Percentiles rank a stretch among this genome's conserved stretches.
phyloP scores from a whole-genome alignment of 2,329 filamentous ascomycete species.

The Metarhizium guizhouense region DNA sequence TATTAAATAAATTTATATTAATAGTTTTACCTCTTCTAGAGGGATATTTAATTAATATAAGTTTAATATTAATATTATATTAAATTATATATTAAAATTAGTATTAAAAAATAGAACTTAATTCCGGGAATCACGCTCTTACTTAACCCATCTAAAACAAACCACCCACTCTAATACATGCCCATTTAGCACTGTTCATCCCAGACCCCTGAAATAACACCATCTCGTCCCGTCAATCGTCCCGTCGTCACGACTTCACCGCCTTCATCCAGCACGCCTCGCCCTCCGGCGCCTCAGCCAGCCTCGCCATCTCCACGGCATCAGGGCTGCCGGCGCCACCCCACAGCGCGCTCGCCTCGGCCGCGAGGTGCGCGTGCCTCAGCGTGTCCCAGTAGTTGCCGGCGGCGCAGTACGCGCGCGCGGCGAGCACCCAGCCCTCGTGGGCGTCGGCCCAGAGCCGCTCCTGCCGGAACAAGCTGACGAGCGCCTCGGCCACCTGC shows the following conservation, averaged over 20 bases:
- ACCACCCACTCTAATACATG: too few relatives aligned
- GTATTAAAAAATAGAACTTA: too few relatives aligned
- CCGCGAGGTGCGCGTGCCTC: constrained; percentile 27
- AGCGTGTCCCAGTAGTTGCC: constrained; percentile 30
- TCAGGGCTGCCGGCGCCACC: constrained; percentile 1
- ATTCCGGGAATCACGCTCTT: too few relatives aligned
- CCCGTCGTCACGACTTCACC: not conserved
- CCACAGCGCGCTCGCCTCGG: constrained; percentile 24
- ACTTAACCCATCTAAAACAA: too few relatives aligned
- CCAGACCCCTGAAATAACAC: too few relatives aligned
- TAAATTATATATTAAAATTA: too few relatives aligned
- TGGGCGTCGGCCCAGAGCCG: constrained; percentile 22
- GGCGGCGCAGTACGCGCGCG: constrained; percentile 28
- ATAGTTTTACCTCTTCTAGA: too few relatives aligned
- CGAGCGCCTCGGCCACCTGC: constrained; percentile 28
- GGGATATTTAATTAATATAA: too few relatives aligned
- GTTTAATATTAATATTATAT: too few relatives aligned
- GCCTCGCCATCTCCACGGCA: not conserved
- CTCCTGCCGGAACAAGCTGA: constrained; percentile 32
- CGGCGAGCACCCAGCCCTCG: constrained; percentile 28
- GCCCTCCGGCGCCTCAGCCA: constrained; percentile 2
- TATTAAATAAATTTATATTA: too few relatives aligned
- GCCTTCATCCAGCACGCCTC: constrained; percentile 5
- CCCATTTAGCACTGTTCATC: too few relatives aligned
- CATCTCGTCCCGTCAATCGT: too few relatives aligned